phyloP scores from a whole-genome alignment of 2,329 filamentous ascomycete genomes.

The Ceratocystis variospora region DNA sequence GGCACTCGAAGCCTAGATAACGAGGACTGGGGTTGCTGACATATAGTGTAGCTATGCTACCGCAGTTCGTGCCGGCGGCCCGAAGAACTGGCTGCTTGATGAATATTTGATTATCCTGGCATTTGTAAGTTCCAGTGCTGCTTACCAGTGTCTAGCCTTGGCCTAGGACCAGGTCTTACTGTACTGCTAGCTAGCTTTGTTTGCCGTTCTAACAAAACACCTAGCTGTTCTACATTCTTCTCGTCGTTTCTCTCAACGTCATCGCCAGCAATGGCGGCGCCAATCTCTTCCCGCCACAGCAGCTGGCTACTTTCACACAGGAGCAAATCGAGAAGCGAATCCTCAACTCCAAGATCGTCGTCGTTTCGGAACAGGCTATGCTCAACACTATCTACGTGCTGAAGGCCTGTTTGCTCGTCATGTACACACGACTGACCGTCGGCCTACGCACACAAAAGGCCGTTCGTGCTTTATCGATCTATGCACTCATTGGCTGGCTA shows the following conservation, averaged over 20 bases:
- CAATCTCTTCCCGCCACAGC: conserved; percentile 16
- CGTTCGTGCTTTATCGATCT: conserved; percentile 37
- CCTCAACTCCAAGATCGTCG: conserved; percentile 46
- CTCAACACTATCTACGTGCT: conserved; percentile 43
- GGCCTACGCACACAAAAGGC: conserved; percentile 34
- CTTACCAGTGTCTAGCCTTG: neutral
- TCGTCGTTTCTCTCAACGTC: conserved; percentile 21
- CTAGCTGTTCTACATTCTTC: conserved; percentile 32
- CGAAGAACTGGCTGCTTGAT: conserved; percentile 17
- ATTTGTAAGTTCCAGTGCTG: conserved; percentile 13
- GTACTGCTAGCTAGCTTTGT: neutral
- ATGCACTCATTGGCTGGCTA: conserved; percentile 35
- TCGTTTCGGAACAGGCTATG: conserved; percentile 49
- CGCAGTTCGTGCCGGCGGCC: conserved; percentile 15
- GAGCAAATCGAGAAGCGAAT: conserved; percentile 29
- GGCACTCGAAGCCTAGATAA: neutral
- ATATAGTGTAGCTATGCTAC: conserved; percentile 13
- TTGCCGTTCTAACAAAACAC: neutral
- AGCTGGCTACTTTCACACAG: conserved; percentile 13
- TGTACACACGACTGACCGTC: conserved; percentile 31
- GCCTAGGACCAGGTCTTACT: neutral
- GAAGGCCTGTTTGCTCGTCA: conserved; percentile 43
- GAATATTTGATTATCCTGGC: conserved; percentile 16
- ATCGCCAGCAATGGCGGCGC: conserved; percentile 15
- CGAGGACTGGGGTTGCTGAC: neutral